Percentiles rank a stretch among this genome's conserved stretches.
These are phyloP conservation scores for Aspergillus pseudoterreus DNA, from an alignment of 2,329 filamentous ascomycete genomes.

Conservation along the genomic window DNA sequence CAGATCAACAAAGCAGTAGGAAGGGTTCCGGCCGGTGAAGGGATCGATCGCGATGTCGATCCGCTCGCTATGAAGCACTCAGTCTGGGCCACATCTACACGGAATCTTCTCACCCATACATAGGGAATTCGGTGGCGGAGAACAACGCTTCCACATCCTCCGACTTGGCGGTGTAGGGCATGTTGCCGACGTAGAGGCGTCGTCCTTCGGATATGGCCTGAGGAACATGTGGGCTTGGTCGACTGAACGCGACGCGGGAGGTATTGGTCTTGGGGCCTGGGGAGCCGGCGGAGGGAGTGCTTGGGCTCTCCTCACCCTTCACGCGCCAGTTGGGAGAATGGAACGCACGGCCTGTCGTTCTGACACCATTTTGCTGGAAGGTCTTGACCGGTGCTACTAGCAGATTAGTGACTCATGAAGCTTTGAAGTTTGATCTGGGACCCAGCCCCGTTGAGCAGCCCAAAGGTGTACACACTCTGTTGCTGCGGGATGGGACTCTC, in stretches of 20 bases:
- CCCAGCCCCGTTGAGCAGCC: slow-evolving; percentile 14
- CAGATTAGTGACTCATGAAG: slow-evolving; percentile 14
- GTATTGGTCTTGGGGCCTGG: slow-evolving; percentile 26
- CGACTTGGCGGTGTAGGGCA: slow-evolving; percentile 52
- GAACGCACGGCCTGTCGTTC: slow-evolving; percentile 36
- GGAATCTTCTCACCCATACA: slow-evolving; percentile 24
- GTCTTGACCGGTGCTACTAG: slow-evolving; percentile 28
- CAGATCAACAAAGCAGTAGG: slow-evolving; percentile 73
- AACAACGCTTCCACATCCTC: slow-evolving; percentile 51
- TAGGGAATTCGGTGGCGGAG: slow-evolving; percentile 33
- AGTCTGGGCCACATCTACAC: slow-evolving; percentile 13
- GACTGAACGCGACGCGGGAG: slow-evolving; percentile 29
- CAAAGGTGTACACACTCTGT: slow-evolving; percentile 29
- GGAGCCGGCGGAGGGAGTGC: slow-evolving; percentile 23
- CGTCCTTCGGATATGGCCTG: slow-evolving; percentile 40
- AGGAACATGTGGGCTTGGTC: slow-evolving; percentile 27
- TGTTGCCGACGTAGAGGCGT: slow-evolving; percentile 53
- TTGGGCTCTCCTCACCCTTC: slow-evolving; percentile 36
- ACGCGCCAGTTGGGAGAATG: slow-evolving; percentile 41
- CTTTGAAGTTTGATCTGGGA: slow-evolving; percentile 8
- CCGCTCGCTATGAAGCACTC: slow-evolving; percentile 43
- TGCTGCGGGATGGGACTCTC: slow-evolving; percentile 27
- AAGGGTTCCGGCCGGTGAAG: slow-evolving; percentile 65
- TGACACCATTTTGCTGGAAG: slow-evolving; percentile 29
- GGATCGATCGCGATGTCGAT: slow-evolving; percentile 68